Percentiles rank a stretch among this genome's conserved stretches.
phyloP scores from a whole-genome alignment of 2,329 filamentous ascomycete genomes.

The Alternaria triticina region DNA sequence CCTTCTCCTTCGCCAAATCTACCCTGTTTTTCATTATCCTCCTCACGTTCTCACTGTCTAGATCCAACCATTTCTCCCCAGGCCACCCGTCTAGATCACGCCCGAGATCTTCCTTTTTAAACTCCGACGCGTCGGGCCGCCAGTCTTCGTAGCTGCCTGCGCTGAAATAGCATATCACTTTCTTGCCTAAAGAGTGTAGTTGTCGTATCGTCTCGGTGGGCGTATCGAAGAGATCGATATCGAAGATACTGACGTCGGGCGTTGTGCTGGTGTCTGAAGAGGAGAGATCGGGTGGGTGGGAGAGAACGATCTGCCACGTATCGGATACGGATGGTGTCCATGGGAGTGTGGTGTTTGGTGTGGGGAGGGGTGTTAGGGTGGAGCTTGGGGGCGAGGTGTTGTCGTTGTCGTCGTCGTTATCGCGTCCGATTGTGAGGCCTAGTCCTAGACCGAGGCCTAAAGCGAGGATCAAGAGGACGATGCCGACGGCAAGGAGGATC shows the following conservation, averaged over 20 bases:
- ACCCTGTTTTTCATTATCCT: slow-evolving; percentile 69
- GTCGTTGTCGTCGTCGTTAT: slow-evolving; percentile 30
- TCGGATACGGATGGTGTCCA: slow-evolving; percentile 63
- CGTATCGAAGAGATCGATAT: slow-evolving; percentile 67
- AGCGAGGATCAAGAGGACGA: slow-evolving; percentile 57
- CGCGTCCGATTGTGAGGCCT: slow-evolving; percentile 53
- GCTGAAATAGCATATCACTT: slow-evolving; percentile 78
- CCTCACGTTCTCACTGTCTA: slow-evolving; percentile 64
- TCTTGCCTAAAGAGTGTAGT: slow-evolving; percentile 60
- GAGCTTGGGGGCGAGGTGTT: slow-evolving; percentile 25
- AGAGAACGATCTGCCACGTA: slow-evolving; percentile 69
- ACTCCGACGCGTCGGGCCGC: slow-evolving; percentile 64
- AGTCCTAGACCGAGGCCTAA: slow-evolving; percentile 64
- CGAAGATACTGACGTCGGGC: slow-evolving; percentile 63
- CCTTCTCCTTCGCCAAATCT: slow-evolving; percentile 64
- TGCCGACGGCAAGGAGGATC: slow-evolving; percentile 32
- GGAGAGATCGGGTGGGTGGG: slow-evolving; percentile 34
- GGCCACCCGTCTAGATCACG: slow-evolving; percentile 67
- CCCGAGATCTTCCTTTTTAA: slow-evolving; percentile 64
- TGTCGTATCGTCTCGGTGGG: slow-evolving; percentile 53
- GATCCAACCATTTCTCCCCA: slow-evolving; percentile 71
- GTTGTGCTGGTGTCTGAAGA: slow-evolving; percentile 46
- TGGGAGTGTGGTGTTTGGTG: slow-evolving; percentile 35
- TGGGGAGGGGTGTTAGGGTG: slow-evolving; percentile 30
- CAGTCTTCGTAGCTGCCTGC: slow-evolving; percentile 72